A percentile compares a stretch with the other conserved stretches of the same genome.
phyloP scores from a whole-genome alignment of 805 yeast species.

The Starmerella scarabaei region DNA sequence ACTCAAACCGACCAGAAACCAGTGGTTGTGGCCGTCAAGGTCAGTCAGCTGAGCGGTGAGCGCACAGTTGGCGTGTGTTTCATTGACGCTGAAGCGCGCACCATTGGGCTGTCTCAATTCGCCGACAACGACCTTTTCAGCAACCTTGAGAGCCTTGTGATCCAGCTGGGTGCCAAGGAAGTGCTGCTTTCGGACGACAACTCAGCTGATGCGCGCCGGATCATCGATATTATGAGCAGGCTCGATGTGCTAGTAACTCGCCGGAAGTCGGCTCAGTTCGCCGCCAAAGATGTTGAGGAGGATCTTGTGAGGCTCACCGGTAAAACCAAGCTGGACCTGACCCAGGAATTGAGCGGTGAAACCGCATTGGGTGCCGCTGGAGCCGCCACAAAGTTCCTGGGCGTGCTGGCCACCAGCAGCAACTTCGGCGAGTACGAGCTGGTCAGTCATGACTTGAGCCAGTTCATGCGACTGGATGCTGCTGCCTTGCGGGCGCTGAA shows the following conservation, averaged over 20 bases:
- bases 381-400: conserved; percentile 58
- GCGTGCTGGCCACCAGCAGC: conserved; percentile 44
- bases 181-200: conserved; percentile 40
- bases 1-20: conserved; percentile 35
- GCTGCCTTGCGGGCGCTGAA: conserved; percentile 82
- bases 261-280: conserved; percentile 44
- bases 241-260: conserved; percentile 64
- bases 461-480: conserved; percentile 80
- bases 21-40: conserved; percentile 42
- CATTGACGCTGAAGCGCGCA: conserved; percentile 55
- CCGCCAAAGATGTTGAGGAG: conserved; percentile 39
- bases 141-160: conserved; percentile 69
- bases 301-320: conserved; percentile 63
- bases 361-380: conserved; percentile 50
- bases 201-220: conserved; percentile 40
- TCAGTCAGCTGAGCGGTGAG: conserved; percentile 31
- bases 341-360: conserved; percentile 34
- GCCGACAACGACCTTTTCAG: conserved; percentile 79
- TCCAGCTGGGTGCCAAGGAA: conserved; percentile 85
- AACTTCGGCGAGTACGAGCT: conserved; percentile 41
- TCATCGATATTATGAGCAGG: conserved; percentile 59
- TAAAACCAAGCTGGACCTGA: conserved; percentile 29
- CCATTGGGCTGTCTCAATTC: conserved; percentile 63
- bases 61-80: conserved; percentile 65
- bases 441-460: conserved; percentile 55